Percentiles rank a stretch among this genome's conserved stretches.
Evolutionary conservation across 176 grass and related monocot genomes (phyloP).

Genomic region (Phyllostachys edulis): DNA sequence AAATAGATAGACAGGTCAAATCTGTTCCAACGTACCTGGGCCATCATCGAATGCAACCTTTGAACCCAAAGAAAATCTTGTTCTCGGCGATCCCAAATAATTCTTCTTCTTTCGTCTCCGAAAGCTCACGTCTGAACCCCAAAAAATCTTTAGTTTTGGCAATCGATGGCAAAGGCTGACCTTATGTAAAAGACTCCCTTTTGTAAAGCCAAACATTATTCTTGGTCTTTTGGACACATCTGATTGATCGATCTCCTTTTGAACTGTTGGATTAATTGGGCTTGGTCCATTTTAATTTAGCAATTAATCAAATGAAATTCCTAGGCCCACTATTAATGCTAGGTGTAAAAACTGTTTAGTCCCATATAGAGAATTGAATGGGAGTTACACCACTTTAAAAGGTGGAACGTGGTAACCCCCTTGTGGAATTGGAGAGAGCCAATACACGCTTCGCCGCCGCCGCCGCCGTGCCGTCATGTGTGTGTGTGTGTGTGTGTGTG

Average conservation of each 20-base stretch:
- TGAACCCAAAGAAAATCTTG: conserved; percentile 2
- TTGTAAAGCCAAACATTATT: conserved; percentile 48
- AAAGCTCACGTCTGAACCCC: neutral
- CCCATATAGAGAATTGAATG: no score
- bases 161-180: conserved; percentile 43
- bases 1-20: conserved; percentile 37
- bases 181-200: conserved; percentile 32
- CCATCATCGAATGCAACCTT: conserved; percentile 37
- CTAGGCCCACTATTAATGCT: no score
- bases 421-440: no score
- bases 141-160: neutral
- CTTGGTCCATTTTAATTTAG: no score
- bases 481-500: no score
- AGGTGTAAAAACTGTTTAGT: no score
- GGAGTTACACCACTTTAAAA: no score
- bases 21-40: conserved; percentile 14
- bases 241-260: conserved; percentile 16
- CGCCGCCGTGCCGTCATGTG: no score
- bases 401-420: no score
- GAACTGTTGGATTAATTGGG: no score
- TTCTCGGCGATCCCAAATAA: conserved; percentile 26
- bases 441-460: no score
- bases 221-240: conserved; percentile 43
- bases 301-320: no score
- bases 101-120: neutral